Evolutionary conservation across 2,329 filamentous ascomycete genomes (phyloP).

Genomic region (Fusarium hainanense): DNA sequence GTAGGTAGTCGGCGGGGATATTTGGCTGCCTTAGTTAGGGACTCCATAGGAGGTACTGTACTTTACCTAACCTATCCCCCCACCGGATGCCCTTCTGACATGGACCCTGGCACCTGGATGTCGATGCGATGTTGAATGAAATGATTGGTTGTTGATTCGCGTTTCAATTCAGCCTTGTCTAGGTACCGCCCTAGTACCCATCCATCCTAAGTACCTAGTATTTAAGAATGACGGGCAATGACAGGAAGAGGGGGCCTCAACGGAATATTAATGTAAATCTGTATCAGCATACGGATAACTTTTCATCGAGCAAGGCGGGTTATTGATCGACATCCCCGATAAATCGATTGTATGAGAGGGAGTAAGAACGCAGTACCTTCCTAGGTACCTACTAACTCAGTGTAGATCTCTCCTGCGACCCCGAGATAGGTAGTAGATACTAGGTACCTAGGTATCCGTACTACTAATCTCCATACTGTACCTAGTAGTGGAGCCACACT

Average conservation of each 20-base stretch:
- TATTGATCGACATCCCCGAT: neutral
- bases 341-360: neutral
- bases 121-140: neutral
- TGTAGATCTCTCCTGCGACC: neutral
- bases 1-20: neutral
- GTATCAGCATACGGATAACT: neutral
- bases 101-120: neutral
- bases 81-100: slow-evolving; percentile 34
- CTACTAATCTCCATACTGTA: too few relatives aligned
- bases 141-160: slow-evolving; percentile 34
- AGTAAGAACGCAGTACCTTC: neutral
- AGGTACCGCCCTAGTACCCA: neutral
- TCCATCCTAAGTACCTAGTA: neutral
- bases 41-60: neutral
- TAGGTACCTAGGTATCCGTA: too few relatives aligned
- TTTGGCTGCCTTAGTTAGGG: slow-evolving; percentile 11
- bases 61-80: slow-evolving; percentile 2
- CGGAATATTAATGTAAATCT: neutral
- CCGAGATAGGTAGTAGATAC: too few relatives aligned
- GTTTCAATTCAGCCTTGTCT: slow-evolving; percentile 42
- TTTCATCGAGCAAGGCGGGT: neutral
- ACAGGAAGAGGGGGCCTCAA: slow-evolving; percentile 6
- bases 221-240: neutral
- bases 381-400: neutral
- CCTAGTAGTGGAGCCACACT: neutral